phyloP scores from a whole-genome alignment of 2,329 filamentous ascomycete genomes.

The Ophidiomyces ophidiicola region DNA sequence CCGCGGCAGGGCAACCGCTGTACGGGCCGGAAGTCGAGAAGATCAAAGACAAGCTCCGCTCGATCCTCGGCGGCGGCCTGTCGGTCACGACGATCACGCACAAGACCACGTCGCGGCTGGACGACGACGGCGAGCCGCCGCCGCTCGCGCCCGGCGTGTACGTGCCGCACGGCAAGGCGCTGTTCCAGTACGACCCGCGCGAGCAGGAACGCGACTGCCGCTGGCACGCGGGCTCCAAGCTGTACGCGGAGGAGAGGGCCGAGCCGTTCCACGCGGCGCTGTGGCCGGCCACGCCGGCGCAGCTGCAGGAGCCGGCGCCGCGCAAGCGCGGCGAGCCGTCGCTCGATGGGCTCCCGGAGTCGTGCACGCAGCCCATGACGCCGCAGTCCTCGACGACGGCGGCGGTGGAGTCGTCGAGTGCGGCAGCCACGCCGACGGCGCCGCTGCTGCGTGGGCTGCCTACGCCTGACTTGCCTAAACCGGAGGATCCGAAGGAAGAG shows the following conservation, averaged over 20 bases:
- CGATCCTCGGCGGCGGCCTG: background rate
- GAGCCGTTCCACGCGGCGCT: background rate
- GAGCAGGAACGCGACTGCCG: background rate
- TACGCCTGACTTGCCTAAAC: too few species aligned
- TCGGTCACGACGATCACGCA: slow-evolving; percentile 2
- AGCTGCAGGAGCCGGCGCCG: too few species aligned
- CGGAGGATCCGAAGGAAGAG: too few species aligned
- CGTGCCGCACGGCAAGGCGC: background rate
- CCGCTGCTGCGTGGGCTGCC: too few species aligned
- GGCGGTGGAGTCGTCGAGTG: too few species aligned
- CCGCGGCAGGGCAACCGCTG: background rate
- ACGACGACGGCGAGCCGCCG: background rate
- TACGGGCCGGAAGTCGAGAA: background rate
- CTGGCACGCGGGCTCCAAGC: background rate
- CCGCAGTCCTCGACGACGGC: too few species aligned
- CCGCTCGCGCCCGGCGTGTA: background rate
- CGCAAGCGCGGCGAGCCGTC: too few species aligned
- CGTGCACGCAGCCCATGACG: too few species aligned
- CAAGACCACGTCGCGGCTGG: background rate
- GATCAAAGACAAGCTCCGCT: background rate
- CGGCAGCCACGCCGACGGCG: too few species aligned
- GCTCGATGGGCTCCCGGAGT: too few species aligned
- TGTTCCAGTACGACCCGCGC: slow-evolving; percentile 6
- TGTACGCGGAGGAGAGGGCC: slow-evolving; percentile 1
- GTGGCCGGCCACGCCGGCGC: background rate